These are phyloP conservation scores for Quercus cerris DNA, from an alignment of 306 rosid genomes.

Conservation along the genomic window DNA sequence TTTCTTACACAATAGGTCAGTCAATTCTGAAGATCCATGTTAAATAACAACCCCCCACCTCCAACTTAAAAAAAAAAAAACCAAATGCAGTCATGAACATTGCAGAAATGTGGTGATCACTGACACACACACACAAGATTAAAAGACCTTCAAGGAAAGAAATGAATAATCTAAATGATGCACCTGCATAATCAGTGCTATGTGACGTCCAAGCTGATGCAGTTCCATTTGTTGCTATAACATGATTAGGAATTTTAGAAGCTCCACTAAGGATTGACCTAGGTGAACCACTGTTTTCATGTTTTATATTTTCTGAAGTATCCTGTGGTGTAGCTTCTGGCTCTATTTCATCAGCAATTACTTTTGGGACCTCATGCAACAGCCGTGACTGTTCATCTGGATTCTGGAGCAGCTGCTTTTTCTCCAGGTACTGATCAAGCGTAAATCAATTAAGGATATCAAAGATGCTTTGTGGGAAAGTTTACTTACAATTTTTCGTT, in stretches of 20 bases:
- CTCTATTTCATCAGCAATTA: conserved; percentile 58
- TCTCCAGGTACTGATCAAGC: conserved; percentile 62
- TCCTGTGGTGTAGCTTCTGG: conserved; percentile 25
- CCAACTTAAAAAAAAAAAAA: background rate
- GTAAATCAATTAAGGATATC: conserved; percentile 60
- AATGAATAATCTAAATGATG: conserved; percentile 12
- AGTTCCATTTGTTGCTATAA: conserved; percentile 28
- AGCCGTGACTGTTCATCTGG: conserved; percentile 62
- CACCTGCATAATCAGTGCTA: conserved; percentile 47
- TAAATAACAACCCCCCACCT: background rate
- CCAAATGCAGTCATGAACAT: background rate
- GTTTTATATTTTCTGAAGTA: conserved; percentile 32
- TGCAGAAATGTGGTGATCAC: background rate
- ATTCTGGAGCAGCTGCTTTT: conserved; percentile 60
- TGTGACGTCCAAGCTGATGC: conserved; percentile 12
- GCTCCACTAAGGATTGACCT: conserved; percentile 34
- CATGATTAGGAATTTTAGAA: conserved; percentile 36
- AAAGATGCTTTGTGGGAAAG: background rate
- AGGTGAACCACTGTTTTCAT: conserved; percentile 32
- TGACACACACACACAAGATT: background rate
- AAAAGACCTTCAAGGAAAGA: conserved; percentile 1
- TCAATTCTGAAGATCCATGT: background rate
- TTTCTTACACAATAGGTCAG: background rate
- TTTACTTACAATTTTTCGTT: background rate
- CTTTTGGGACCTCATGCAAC: conserved; percentile 62